Evolutionary conservation across 2,329 filamentous ascomycete genomes (phyloP), one percentile per base, ranked within the genome.

Genomic region (Aspergillus sp.): DNA sequence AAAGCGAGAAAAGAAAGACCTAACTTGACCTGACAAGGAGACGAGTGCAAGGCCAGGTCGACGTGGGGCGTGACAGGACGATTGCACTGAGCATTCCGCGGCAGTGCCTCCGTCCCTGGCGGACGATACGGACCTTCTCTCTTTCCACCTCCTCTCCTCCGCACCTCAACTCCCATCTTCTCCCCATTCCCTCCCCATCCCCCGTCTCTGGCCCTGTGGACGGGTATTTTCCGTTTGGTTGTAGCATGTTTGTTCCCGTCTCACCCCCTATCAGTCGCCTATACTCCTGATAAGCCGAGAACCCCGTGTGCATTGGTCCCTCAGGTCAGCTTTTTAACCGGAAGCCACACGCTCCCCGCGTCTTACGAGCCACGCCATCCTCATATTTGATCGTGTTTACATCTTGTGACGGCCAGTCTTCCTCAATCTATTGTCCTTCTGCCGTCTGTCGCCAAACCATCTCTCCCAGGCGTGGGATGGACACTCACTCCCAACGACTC

Each of bases 381-480:
- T 19, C 35, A 46, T 17, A 32, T 10, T 17, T 26, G 14, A 26
- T 44, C 22, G 17, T 33, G 30, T 47, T 40, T 19, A 45, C 50
- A 16, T 14, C 35, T 16, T 14, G 33, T 35, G 24, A 30, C 17
- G 10, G 46, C 30, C 35, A 30, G 35, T 3, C 24, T 13, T 13
- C 38, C 38, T 30, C 20, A 20, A 8, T 7, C 14, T n/a, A 17
- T n/a, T 7, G 14, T 14, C 35, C 35, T 38, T 8, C 11, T 38
- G 14, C 14, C 35, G 13, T n/a, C 35, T 11, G 13, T 17, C 35
- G 5, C 49, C 49, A 54, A 47, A 47, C 44, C 50, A 20, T 32
- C 38, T 32, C 47, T 43, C 20, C 30, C 32, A 19, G 17, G 42
- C 38, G 47, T 45, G 52, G 33, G 43, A 72, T 71, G 68, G 62